Percentiles rank a stretch among this genome's conserved stretches.
Conservation (phyloP, 768 basidiomycete species). For the Sporobolomyces pararoseus region DNA sequence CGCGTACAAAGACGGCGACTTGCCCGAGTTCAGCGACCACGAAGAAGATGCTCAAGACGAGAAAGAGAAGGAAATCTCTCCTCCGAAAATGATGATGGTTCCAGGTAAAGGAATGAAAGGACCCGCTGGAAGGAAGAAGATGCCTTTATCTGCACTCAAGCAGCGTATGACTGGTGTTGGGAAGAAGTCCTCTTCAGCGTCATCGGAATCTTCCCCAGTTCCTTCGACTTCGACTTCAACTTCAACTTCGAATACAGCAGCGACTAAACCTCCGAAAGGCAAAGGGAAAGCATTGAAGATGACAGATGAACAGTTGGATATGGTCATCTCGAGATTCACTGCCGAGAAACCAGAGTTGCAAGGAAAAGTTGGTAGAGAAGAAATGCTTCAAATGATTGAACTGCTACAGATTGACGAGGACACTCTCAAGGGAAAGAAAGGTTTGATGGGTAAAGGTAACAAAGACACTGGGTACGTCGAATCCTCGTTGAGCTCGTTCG, state of each 20-base stretch:
- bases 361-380: slow-evolving; percentile 64
- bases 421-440: slow-evolving; percentile 73
- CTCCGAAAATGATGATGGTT: neutral
- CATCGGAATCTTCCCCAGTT: neutral
- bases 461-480: slow-evolving; percentile 62
- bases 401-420: slow-evolving; percentile 53
- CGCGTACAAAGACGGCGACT: slow-evolving; percentile 34
- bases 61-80: neutral
- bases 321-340: slow-evolving; percentile 64
- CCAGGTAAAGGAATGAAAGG: slow-evolving; percentile 15
- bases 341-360: slow-evolving; percentile 61
- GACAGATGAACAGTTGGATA: slow-evolving; percentile 63
- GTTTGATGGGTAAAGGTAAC: slow-evolving; percentile 67
- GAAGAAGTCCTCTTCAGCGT: slow-evolving; percentile 10
- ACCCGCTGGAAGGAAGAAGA: slow-evolving; percentile 25
- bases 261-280: slow-evolving; percentile 17
- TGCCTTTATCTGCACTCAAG: slow-evolving; percentile 30
- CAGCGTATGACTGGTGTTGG: slow-evolving; percentile 12
- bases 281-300: slow-evolving; percentile 54
- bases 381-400: slow-evolving; percentile 69
- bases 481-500: no score
- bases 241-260: neutral
- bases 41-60: neutral
- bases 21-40: slow-evolving; percentile 41
- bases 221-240: neutral